A percentile compares a stretch with the other conserved stretches of the same genome.
These are phyloP conservation scores for Evansstolkia leycettana DNA, from an alignment of 495 filamentous ascomycete genomes.

Conservation along the genomic window DNA sequence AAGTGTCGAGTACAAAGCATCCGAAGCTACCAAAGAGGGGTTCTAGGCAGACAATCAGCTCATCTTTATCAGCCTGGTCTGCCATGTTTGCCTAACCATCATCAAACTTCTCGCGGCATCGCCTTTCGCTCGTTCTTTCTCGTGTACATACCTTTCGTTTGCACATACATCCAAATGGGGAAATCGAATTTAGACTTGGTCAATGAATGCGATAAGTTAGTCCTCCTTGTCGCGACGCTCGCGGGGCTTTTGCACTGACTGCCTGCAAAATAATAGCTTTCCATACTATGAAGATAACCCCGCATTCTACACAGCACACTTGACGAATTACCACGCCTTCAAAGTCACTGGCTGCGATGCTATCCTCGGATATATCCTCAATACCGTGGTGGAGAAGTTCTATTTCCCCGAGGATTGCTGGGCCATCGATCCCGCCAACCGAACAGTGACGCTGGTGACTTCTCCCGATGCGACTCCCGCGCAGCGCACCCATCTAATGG, in stretches of 20 bases:
- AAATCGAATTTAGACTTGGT: conserved; percentile 44
- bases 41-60: no score
- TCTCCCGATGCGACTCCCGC: conserved; percentile 27
- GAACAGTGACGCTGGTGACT: conserved; percentile 35
- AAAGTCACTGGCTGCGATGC: conserved; percentile 36
- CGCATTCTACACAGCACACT: conserved; percentile 31
- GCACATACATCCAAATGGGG: conserved; percentile 15
- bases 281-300: conserved; percentile 50
- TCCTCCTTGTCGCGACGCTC: conserved; percentile 1
- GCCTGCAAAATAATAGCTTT: conserved; percentile 36
- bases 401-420: conserved; percentile 38
- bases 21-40: no score
- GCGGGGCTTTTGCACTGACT: conserved; percentile 3
- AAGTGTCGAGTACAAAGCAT: no score
- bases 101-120: background rate
- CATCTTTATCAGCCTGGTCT: no score
- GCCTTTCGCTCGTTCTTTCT: background rate
- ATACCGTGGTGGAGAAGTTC: conserved; percentile 45
- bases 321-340: conserved; percentile 42
- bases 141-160: background rate
- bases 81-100: no score
- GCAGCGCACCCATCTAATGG: conserved; percentile 49
- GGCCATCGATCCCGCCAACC: conserved; percentile 32
- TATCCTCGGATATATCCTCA: conserved; percentile 50
- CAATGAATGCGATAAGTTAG: conserved; percentile 52